These are phyloP conservation scores for Areca catechu DNA, from an alignment of 176 grass and related monocot species.

Conservation along the genomic window DNA sequence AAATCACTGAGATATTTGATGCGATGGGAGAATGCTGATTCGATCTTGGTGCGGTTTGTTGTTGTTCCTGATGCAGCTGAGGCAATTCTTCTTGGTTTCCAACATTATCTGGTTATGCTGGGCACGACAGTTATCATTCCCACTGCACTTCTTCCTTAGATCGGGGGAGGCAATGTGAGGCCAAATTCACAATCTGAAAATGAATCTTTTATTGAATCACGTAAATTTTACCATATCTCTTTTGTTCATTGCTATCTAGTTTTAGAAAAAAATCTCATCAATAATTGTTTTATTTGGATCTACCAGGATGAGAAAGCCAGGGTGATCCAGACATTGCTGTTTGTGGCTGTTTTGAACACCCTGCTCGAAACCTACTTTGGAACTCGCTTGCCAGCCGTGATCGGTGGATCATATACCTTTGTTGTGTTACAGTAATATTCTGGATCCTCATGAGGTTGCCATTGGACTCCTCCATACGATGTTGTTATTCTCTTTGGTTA, in stretches of 20 bases:
- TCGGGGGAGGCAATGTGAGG: conserved; percentile 93
- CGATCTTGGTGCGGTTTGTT: not conserved
- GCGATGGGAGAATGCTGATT: not conserved
- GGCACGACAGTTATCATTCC: conserved; percentile 93
- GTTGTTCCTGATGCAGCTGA: conserved; percentile 46
- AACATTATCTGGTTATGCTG: conserved; percentile 93
- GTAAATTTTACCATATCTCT: too few species aligned
- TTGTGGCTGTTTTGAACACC: conserved; percentile 95
- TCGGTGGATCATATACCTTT: conserved; percentile 79
- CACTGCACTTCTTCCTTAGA: conserved; percentile 87
- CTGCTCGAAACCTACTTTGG: conserved; percentile 77
- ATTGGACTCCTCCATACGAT: not conserved
- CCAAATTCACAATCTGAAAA: not conserved
- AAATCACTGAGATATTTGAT: too few species aligned
- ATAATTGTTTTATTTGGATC: not conserved
- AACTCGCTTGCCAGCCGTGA: conserved; percentile 70
- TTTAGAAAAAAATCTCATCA: not conserved
- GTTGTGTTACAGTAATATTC: conserved; percentile 54
- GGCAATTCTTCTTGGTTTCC: conserved; percentile 88
- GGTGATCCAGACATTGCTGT: conserved; percentile 86
- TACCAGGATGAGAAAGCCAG: conserved; percentile 71
- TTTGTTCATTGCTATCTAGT: not conserved
- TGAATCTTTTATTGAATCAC: too few species aligned
- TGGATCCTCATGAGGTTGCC: conserved; percentile 69
- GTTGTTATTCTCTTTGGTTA: too few species aligned